Evolutionary conservation across 129 eudicot genomes (phyloP).

Genomic region (Scalesia atractyloides): DNA sequence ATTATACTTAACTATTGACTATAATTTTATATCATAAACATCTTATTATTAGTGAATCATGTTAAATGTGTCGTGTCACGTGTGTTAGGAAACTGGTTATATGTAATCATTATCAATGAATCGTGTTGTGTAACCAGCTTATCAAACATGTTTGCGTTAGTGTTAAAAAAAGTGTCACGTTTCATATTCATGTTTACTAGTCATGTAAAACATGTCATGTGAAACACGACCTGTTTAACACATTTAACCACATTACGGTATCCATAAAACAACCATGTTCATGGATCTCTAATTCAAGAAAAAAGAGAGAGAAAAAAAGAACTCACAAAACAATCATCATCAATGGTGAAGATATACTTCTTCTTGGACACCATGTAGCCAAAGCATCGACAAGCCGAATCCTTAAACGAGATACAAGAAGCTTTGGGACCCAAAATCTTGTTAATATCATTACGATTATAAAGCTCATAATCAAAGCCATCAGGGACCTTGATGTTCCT

Average conservation of each 20-base stretch:
- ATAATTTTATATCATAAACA: too few relatives aligned
- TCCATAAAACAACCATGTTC: neutral
- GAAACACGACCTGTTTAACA: neutral
- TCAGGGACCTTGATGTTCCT: slow-evolving; percentile 77
- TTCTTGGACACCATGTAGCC: slow-evolving; percentile 92
- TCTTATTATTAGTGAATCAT: too few relatives aligned
- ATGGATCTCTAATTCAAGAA: slow-evolving; percentile 13
- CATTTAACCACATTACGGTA: slow-evolving; percentile 2
- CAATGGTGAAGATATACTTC: slow-evolving; percentile 91
- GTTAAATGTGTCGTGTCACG: too few relatives aligned
- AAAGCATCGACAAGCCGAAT: slow-evolving; percentile 95
- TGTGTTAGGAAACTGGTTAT: too few relatives aligned
- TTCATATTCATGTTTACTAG: too few relatives aligned
- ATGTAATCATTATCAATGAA: too few relatives aligned
- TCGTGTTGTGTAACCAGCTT: too few relatives aligned
- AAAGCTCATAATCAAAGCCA: slow-evolving; percentile 81
- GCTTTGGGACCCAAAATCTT: slow-evolving; percentile 81
- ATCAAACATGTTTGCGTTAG: too few relatives aligned
- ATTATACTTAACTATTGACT: too few relatives aligned
- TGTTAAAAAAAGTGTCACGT: too few relatives aligned
- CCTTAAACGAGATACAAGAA: slow-evolving; percentile 86
- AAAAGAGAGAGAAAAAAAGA: neutral
- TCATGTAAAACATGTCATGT: neutral
- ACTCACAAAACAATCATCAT: slow-evolving; percentile 92
- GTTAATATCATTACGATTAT: slow-evolving; percentile 86